These are phyloP conservation scores for Blastocystis sp. DNA, from an alignment of 352 stramenopile species.

Conservation along the genomic window DNA sequence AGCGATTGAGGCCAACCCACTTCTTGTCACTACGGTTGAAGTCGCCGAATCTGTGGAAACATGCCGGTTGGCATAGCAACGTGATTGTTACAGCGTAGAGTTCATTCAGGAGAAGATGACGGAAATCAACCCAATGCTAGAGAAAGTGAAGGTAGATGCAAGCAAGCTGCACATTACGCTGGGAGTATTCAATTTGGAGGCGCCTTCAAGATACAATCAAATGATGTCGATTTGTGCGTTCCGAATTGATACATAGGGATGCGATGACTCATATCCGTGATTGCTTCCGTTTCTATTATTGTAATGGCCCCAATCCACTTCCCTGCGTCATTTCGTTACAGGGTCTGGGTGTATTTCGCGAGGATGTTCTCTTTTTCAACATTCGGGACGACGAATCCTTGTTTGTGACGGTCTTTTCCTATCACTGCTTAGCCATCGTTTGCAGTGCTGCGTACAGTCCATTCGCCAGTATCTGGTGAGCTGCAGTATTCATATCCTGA, in stretches of 20 bases:
- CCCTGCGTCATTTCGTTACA: background rate
- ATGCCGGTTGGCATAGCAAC: background rate
- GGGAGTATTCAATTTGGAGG: background rate
- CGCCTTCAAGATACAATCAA: background rate
- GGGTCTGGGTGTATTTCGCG: background rate
- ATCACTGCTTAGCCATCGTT: background rate
- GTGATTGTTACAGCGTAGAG: background rate
- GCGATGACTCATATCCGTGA: background rate
- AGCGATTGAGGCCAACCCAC: conserved; percentile 9
- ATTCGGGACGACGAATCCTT: conserved; percentile 9
- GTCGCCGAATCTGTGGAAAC: background rate
- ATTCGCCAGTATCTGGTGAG: conserved; percentile 11
- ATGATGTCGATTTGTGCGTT: conserved; percentile 7
- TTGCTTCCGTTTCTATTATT: background rate
- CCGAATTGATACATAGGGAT: background rate
- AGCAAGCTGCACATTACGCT: conserved; percentile 6
- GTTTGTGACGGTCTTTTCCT: background rate
- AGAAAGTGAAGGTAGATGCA: background rate
- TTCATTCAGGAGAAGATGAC: conserved; percentile 8
- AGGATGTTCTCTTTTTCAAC: conserved; percentile 26
- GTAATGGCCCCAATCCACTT: background rate
- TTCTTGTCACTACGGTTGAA: conserved; percentile 22
- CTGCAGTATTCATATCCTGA: conserved; percentile 13
- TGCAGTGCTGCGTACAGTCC: conserved; percentile 17
- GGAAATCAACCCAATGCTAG: background rate